These are phyloP conservation scores for Aspergillus fructus DNA, from an alignment of 2,329 filamentous ascomycete species.

Conservation along the genomic window DNA sequence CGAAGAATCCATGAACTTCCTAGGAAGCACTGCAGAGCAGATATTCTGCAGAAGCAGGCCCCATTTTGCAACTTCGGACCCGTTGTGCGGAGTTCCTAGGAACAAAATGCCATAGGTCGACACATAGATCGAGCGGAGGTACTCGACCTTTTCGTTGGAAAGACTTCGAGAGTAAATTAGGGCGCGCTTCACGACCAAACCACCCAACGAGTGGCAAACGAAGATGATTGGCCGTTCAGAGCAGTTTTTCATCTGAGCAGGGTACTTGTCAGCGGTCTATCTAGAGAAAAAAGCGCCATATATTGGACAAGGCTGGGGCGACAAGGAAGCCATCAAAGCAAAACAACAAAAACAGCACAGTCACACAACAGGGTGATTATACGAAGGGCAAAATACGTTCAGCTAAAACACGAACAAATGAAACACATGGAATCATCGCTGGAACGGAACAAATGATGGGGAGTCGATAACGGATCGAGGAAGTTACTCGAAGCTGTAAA, in stretches of 20 bases:
- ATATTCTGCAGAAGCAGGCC: slow-evolving; percentile 67
- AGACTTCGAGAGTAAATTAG: slow-evolving; percentile 67
- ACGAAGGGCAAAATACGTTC: no score
- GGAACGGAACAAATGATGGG: neutral
- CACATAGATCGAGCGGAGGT: slow-evolving; percentile 67
- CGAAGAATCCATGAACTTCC: slow-evolving; percentile 66
- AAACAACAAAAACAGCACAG: no score
- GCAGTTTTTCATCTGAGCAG: slow-evolving; percentile 44
- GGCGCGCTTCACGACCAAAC: slow-evolving; percentile 69
- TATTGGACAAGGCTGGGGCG: no score
- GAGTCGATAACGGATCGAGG: no score
- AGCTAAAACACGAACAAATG: no score
- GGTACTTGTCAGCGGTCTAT: neutral
- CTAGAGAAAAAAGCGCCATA: neutral
- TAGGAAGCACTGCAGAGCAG: slow-evolving; percentile 64
- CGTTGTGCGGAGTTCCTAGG: slow-evolving; percentile 73
- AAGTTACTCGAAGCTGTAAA: no score
- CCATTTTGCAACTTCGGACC: slow-evolving; percentile 68
- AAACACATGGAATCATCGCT: neutral
- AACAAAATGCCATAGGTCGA: slow-evolving; percentile 77
- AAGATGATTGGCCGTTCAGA: slow-evolving; percentile 69
- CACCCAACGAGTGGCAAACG: slow-evolving; percentile 72
- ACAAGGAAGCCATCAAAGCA: no score
- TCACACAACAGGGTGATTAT: no score
- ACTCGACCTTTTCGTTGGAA: slow-evolving; percentile 58